Conservation (phyloP, 306 rosid species). For the Psophocarpus tetragonolobus region DNA sequence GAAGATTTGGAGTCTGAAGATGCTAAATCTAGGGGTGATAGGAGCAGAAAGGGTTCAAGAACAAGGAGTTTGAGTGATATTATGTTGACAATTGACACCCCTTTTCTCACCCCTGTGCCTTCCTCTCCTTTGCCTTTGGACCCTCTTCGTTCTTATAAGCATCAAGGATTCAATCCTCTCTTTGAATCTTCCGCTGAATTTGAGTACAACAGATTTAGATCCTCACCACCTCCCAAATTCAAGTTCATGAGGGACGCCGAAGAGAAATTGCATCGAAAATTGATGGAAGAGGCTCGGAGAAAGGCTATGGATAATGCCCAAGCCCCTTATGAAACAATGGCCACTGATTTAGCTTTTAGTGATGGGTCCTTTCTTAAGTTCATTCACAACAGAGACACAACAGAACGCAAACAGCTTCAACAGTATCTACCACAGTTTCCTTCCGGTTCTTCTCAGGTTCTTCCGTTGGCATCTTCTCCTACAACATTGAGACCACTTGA, state of each 20-base stretch:
- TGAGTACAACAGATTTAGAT: slow-evolving; percentile 56
- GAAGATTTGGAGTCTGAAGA: slow-evolving; percentile 93
- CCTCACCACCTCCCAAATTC: slow-evolving; percentile 90
- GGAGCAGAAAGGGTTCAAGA: slow-evolving; percentile 72
- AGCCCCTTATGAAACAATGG: slow-evolving; percentile 22
- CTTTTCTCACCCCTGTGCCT: slow-evolving; percentile 55
- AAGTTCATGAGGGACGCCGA: slow-evolving; percentile 91
- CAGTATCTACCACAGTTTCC: slow-evolving; percentile 44
- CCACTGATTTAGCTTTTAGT: slow-evolving; percentile 28
- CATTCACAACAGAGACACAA: slow-evolving; percentile 46
- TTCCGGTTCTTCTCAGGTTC: slow-evolving; percentile 81
- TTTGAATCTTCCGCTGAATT: slow-evolving; percentile 65
- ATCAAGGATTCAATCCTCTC: slow-evolving; percentile 81
- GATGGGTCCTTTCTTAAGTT: slow-evolving; percentile 48
- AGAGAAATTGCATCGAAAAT: slow-evolving; percentile 66
- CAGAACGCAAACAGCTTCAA: slow-evolving; percentile 38
- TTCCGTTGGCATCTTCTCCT: slow-evolving; percentile 83
- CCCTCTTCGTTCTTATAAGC: slow-evolving; percentile 53
- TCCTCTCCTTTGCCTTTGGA: slow-evolving; percentile 59
- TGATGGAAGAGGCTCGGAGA: slow-evolving; percentile 67
- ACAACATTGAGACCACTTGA: slow-evolving; percentile 48
- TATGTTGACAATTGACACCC: slow-evolving; percentile 47
- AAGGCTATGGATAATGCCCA: slow-evolving; percentile 38
- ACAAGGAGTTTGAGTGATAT: slow-evolving; percentile 72
- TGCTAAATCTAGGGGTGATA: slow-evolving; percentile 57